Evolutionary conservation across 2,329 filamentous ascomycete species (phyloP).

Genomic region (Aspergillus ibericus): DNA sequence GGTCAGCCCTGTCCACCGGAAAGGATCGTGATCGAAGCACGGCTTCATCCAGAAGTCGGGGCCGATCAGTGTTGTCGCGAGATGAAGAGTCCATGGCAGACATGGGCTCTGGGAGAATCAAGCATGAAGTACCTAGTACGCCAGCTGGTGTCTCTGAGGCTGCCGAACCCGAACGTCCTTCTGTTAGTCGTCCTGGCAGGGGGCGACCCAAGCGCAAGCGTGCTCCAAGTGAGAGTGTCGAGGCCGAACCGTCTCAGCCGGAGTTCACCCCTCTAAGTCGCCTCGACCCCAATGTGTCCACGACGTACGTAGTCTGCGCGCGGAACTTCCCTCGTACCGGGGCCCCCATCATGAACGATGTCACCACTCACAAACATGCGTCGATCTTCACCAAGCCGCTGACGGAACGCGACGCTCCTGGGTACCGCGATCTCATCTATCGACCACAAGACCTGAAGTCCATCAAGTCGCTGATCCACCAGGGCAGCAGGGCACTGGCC

Average conservation of each 20-base stretch:
- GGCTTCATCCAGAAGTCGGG: constrained; percentile 39
- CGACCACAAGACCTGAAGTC: constrained; percentile 76
- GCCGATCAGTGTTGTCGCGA: constrained; percentile 37
- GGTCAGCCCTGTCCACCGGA: constrained; percentile 20
- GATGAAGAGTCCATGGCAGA: constrained; percentile 31
- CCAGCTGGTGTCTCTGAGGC: constrained; percentile 35
- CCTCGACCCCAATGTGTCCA: constrained; percentile 30
- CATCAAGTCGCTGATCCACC: constrained; percentile 68
- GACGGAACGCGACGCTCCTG: constrained; percentile 72
- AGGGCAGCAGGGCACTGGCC: constrained; percentile 46
- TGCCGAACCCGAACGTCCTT: constrained; percentile 31
- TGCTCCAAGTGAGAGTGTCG: constrained; percentile 33
- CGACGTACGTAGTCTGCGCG: constrained; percentile 42
- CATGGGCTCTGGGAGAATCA: constrained; percentile 26
- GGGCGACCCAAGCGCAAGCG: constrained; percentile 44
- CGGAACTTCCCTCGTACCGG: constrained; percentile 64
- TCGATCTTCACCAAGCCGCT: constrained; percentile 77
- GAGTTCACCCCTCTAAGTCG: constrained; percentile 30
- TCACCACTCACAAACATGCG: constrained; percentile 72
- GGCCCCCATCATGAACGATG: constrained; percentile 71
- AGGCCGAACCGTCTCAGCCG: constrained; percentile 28
- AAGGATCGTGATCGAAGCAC: constrained; percentile 36
- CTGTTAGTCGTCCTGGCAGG: constrained; percentile 28
- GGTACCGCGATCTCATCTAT: constrained; percentile 71
- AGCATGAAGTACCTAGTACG: constrained; percentile 37